Conservation (phyloP, 305 asterid genomes). For the Lippia alba region DNA sequence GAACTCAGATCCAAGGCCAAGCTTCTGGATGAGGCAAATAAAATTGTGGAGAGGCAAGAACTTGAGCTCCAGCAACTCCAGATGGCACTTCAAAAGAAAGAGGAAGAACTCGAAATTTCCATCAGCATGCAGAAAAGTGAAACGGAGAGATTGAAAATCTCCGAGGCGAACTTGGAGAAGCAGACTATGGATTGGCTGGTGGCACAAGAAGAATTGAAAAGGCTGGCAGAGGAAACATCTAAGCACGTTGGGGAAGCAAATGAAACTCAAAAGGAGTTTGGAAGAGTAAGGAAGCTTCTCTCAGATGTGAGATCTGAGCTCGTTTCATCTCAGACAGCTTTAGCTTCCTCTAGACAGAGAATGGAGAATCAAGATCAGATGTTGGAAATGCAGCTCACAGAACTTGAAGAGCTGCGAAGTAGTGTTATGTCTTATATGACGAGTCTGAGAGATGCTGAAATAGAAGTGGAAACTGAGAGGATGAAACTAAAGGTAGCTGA, state of each 20-base stretch:
- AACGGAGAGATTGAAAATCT: slow-evolving; percentile 57
- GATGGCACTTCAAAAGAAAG: slow-evolving; percentile 62
- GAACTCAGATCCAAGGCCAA: slow-evolving; percentile 63
- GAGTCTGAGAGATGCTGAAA: slow-evolving; percentile 67
- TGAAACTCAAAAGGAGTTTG: slow-evolving; percentile 63
- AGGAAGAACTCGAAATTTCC: slow-evolving; percentile 55
- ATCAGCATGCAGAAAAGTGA: slow-evolving; percentile 50
- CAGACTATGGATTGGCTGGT: slow-evolving; percentile 83
- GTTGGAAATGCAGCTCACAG: slow-evolving; percentile 57
- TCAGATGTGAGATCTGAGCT: slow-evolving; percentile 73
- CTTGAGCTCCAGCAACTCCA: slow-evolving; percentile 65
- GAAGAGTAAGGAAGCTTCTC: slow-evolving; percentile 70
- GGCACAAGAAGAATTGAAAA: slow-evolving; percentile 69
- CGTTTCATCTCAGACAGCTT: slow-evolving; percentile 68
- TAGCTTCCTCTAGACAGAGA: slow-evolving; percentile 58
- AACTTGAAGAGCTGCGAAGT: slow-evolving; percentile 68
- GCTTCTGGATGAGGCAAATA: slow-evolving; percentile 69
- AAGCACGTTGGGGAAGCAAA: slow-evolving; percentile 59
- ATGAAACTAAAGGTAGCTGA: slow-evolving; percentile 61
- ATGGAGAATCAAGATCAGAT: slow-evolving; percentile 64
- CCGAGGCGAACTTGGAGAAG: slow-evolving; percentile 72
- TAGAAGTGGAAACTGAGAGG: slow-evolving; percentile 76
- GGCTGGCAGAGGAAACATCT: slow-evolving; percentile 57
- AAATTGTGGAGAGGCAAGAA: slow-evolving; percentile 68
- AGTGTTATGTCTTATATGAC: slow-evolving; percentile 57